phyloP scores from a whole-genome alignment of 306 rosid species.

The Oemleria cerasiformis region DNA sequence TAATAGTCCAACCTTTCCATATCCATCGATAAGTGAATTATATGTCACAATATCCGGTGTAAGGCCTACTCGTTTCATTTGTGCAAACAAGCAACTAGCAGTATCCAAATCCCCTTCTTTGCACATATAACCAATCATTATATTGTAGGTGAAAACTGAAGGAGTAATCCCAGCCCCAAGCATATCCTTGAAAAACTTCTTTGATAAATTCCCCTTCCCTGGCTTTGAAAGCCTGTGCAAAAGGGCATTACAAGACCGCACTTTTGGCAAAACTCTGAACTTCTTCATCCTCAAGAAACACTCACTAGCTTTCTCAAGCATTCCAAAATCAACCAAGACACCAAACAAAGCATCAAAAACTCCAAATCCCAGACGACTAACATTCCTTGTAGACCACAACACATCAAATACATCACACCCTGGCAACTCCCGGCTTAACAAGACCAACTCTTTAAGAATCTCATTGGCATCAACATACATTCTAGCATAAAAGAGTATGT shows the following conservation, averaged over 20 bases:
- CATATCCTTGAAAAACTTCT: slow-evolving; percentile 59
- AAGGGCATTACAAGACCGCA: slow-evolving; percentile 80
- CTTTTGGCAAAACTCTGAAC: slow-evolving; percentile 67
- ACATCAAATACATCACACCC: slow-evolving; percentile 62
- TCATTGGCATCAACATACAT: slow-evolving; percentile 54
- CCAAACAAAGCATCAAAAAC: slow-evolving; percentile 87
- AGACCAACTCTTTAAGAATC: slow-evolving; percentile 55
- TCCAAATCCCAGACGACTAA: slow-evolving; percentile 54
- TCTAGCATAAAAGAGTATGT: slow-evolving; percentile 61
- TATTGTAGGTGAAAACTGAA: slow-evolving; percentile 74
- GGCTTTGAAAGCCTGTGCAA: slow-evolving; percentile 66
- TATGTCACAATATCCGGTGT: slow-evolving; percentile 72
- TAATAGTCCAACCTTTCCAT: slow-evolving; percentile 70
- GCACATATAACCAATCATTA: slow-evolving; percentile 60
- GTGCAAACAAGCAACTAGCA: slow-evolving; percentile 62
- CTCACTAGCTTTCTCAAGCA: slow-evolving; percentile 74
- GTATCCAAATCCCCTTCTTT: slow-evolving; percentile 69
- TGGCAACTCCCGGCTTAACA: slow-evolving; percentile 46
- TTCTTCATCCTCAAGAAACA: slow-evolving; percentile 68
- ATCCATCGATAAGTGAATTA: slow-evolving; percentile 89
- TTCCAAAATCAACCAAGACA: slow-evolving; percentile 69
- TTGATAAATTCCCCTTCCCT: slow-evolving; percentile 45
- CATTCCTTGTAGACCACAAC: slow-evolving; percentile 72
- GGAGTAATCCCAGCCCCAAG: slow-evolving; percentile 64
- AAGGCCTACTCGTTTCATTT: slow-evolving; percentile 61